phyloP scores from a whole-genome alignment of 805 yeast species.

The Saturnispora bothae region DNA sequence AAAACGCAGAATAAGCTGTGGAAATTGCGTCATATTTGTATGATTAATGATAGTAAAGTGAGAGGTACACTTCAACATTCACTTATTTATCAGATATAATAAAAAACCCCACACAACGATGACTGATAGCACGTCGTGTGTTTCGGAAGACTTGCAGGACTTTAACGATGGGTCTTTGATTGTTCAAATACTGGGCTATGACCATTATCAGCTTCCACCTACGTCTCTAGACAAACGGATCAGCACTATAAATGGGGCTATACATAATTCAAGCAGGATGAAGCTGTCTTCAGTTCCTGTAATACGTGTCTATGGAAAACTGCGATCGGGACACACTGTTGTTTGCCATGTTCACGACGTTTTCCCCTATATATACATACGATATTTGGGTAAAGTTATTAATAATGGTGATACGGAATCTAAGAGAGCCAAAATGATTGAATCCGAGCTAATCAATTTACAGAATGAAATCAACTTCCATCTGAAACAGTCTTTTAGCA shows the following conservation, averaged over 20 bases:
- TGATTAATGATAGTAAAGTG: no score
- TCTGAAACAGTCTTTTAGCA: constrained; percentile 30
- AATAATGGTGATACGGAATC: constrained; percentile 11
- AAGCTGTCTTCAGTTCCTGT: constrained; percentile 54
- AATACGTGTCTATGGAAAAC: constrained; percentile 64
- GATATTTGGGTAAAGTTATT: constrained; percentile 6
- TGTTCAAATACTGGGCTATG: constrained; percentile 53
- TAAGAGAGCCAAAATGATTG: constrained; percentile 26
- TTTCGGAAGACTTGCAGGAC: neutral
- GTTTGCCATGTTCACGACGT: constrained; percentile 73
- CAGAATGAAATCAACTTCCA: constrained; percentile 12
- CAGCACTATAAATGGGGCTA: constrained; percentile 24
- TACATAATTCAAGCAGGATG: constrained; percentile 6
- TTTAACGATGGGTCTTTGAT: constrained; percentile 19
- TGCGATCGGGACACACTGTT: constrained; percentile 48
- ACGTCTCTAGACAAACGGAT: constrained; percentile 38
- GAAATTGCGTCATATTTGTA: neutral
- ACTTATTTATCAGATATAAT: no score
- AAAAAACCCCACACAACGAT: neutral
- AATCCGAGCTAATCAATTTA: constrained; percentile 10
- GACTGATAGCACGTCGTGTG: neutral
- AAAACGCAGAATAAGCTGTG: neutral
- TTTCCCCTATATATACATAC: constrained; percentile 68
- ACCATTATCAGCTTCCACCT: constrained; percentile 54
- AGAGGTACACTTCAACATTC: no score